Conservation (phyloP, 345 rosid genomes). For the Corymbia maculata region DNA sequence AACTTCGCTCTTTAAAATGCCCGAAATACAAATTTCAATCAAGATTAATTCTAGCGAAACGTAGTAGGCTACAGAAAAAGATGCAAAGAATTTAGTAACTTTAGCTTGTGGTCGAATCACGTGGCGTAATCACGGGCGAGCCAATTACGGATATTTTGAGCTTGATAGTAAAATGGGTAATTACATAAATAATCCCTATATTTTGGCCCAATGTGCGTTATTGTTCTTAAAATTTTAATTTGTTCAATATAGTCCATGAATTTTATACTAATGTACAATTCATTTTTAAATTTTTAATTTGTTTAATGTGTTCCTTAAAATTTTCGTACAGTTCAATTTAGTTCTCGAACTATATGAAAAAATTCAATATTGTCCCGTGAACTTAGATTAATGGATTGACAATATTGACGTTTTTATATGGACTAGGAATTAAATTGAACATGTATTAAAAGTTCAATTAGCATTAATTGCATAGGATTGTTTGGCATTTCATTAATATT, state of each 20-base stretch:
- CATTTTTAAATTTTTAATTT: too few relatives aligned
- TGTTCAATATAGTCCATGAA: accelerated
- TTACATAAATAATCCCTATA: not conserved
- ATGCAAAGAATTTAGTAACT: not conserved
- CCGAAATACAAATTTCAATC: not conserved
- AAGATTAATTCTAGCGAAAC: not conserved
- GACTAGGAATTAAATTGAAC: not conserved
- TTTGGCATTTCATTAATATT: not conserved
- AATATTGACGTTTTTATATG: not conserved
- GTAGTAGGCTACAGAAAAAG: not conserved
- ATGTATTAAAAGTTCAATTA: not conserved
- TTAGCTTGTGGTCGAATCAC: not conserved
- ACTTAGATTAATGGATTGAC: not conserved
- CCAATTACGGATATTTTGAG: not conserved
- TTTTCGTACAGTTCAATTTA: not conserved
- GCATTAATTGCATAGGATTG: not conserved
- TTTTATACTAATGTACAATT: not conserved
- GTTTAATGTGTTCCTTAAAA: not conserved
- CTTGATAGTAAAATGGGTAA: not conserved
- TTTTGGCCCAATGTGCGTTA: not conserved
- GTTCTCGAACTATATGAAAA: not conserved
- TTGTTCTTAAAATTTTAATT: not conserved
- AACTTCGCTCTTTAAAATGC: not conserved
- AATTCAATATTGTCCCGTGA: not conserved
- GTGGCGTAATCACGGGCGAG: not conserved